phyloP scores from a whole-genome alignment of 2,329 filamentous ascomycete species.

The Tolypocladium ovalisporum region DNA sequence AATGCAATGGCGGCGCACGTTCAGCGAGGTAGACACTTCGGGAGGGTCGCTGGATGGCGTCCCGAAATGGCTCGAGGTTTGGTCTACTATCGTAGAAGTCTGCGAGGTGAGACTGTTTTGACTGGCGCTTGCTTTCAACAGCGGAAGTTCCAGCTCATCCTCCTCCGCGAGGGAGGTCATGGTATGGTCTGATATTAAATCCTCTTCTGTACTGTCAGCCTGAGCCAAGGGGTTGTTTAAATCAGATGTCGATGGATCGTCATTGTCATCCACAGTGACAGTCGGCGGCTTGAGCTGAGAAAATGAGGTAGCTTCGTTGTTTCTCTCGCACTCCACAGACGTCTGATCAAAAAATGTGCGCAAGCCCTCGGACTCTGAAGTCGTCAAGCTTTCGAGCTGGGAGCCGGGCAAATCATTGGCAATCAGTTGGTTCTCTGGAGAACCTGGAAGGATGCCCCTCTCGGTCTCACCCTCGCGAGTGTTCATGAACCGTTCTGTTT shows the following conservation, averaged over 20 bases:
- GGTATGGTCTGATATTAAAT: slow-evolving; percentile 5
- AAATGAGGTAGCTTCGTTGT: background rate
- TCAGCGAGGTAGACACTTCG: slow-evolving; percentile 33
- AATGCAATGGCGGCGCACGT: slow-evolving; percentile 15
- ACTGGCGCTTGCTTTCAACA: slow-evolving; percentile 18
- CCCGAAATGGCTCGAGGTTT: slow-evolving; percentile 25
- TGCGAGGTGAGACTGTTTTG: slow-evolving; percentile 21
- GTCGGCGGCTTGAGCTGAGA: background rate
- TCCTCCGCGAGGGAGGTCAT: slow-evolving; percentile 12
- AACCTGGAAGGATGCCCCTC: background rate
- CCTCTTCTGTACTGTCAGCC: slow-evolving; percentile 1
- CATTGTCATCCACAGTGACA: background rate
- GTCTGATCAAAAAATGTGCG: background rate
- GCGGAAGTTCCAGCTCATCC: slow-evolving; percentile 24
- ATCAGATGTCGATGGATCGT: background rate
- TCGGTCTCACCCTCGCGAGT: background rate
- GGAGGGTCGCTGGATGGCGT: slow-evolving; percentile 29
- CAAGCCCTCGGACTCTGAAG: background rate
- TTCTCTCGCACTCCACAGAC: slow-evolving; percentile 1
- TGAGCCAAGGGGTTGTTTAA: background rate
- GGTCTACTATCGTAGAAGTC: slow-evolving; percentile 27
- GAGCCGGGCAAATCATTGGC: background rate
- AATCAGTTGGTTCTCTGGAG: background rate
- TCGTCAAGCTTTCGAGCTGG: background rate
- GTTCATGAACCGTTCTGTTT: background rate